Conservation (phyloP, 1,284 basidiomycete genomes). For the Ceratobasidium sp. region DNA sequence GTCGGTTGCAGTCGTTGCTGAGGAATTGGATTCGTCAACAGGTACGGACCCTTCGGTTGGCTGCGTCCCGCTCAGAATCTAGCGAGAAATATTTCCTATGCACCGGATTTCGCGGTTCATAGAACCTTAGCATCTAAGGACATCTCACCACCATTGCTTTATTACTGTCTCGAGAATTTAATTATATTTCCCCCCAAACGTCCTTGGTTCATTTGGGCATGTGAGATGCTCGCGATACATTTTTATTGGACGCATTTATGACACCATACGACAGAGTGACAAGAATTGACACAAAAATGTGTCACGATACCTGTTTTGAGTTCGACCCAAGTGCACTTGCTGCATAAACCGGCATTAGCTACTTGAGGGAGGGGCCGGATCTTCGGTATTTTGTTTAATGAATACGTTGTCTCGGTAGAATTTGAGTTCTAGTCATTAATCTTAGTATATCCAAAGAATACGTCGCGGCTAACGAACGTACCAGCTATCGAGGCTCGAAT, state of each 20-base stretch:
- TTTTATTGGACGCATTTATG: too few species aligned
- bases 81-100: constrained; percentile 83
- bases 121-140: background rate
- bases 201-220: too few species aligned
- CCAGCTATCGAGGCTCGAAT: constrained; percentile 33
- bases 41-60: constrained; percentile 29
- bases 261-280: too few species aligned
- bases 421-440: constrained; percentile 41
- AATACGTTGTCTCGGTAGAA: constrained; percentile 48
- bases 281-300: too few species aligned
- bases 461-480: background rate
- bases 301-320: too few species aligned
- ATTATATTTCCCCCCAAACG: too few species aligned
- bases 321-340: too few species aligned
- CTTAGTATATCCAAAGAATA: background rate
- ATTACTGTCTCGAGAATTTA: too few species aligned
- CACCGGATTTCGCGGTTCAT: constrained; percentile 43
- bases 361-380: too few species aligned
- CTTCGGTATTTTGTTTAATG: background rate
- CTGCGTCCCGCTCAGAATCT: constrained; percentile 71
- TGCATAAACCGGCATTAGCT: too few species aligned
- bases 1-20: background rate
- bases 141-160: background rate
- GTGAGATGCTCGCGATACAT: too few species aligned
- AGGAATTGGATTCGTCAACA: background rate